These are phyloP conservation scores for Phellopilus nigrolimitatus DNA, from an alignment of 1,284 basidiomycete species.

Conservation along the genomic window DNA sequence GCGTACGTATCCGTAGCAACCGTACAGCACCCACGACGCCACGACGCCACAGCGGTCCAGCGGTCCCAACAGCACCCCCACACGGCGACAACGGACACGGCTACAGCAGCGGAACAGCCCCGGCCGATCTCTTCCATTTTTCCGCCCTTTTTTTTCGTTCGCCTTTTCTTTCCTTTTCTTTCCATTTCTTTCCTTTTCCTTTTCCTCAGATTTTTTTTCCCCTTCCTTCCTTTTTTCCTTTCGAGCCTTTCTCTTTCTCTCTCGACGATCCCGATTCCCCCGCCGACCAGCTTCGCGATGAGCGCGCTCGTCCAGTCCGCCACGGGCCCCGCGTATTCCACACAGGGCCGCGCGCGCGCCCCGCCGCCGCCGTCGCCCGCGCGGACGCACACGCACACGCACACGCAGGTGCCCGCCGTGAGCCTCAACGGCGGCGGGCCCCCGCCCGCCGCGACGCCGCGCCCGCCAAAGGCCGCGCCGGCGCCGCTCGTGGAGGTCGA, in stretches of 20 bases:
- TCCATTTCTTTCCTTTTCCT: neutral
- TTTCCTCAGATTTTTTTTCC: neutral
- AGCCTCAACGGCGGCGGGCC: constrained; percentile 12
- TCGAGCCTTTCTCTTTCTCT: too few species aligned
- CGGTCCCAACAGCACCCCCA: too few species aligned
- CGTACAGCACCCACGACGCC: too few species aligned
- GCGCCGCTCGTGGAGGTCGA: constrained; percentile 32
- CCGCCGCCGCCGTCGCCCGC: neutral
- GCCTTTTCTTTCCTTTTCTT: too few species aligned
- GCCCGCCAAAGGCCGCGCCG: constrained; percentile 11
- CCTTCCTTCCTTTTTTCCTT: too few species aligned
- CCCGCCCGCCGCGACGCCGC: constrained; percentile 2
- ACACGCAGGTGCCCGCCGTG: constrained; percentile 7
- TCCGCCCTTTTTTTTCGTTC: too few species aligned
- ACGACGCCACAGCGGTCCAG: too few species aligned
- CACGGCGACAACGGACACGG: neutral
- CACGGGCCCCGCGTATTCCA: neutral
- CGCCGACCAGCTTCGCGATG: neutral
- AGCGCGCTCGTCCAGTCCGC: neutral
- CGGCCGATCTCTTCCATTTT: too few species aligned
- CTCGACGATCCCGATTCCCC: too few species aligned
- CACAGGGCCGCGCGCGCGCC: too few species aligned
- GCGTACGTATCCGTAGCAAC: too few species aligned
- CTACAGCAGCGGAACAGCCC: neutral
- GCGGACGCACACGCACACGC: too few species aligned